Conservation (phyloP, 2,329 filamentous ascomycete genomes). For the Ploettnerulaceae sp. region DNA sequence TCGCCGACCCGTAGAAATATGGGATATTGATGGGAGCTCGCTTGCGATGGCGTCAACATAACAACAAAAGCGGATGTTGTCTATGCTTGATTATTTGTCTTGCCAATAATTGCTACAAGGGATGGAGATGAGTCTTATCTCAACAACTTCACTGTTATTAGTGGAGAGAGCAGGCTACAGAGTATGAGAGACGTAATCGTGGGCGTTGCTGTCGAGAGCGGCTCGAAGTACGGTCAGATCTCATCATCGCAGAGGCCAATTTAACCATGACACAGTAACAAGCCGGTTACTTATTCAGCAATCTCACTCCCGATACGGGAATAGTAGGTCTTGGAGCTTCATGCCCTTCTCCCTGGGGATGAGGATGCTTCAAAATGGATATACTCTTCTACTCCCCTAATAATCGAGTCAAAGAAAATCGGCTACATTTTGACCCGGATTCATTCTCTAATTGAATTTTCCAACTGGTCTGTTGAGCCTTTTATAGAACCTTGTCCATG, state of each 20-base stretch:
- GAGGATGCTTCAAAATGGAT: neutral
- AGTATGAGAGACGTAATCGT: conserved; percentile 29
- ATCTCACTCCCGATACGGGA: conserved; percentile 13
- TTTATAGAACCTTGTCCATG: too few species aligned
- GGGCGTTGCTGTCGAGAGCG: conserved; percentile 46
- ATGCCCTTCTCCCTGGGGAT: neutral
- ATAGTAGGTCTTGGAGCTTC: neutral
- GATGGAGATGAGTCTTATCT: conserved; percentile 62
- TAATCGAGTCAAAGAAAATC: too few species aligned
- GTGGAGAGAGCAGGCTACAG: conserved; percentile 53
- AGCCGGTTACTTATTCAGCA: conserved; percentile 19
- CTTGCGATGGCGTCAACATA: too few species aligned
- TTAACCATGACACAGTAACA: conserved; percentile 23
- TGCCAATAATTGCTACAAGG: conserved; percentile 53
- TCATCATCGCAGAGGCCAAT: conserved; percentile 18
- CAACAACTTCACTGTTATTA: conserved; percentile 64
- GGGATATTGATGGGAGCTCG: too few species aligned
- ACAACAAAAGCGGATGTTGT: too few species aligned
- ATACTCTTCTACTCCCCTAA: too few species aligned
- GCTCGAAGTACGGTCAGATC: conserved; percentile 39
- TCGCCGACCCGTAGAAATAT: too few species aligned
- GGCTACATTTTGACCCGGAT: too few species aligned
- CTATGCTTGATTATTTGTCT: conserved; percentile 60
- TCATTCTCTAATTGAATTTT: too few species aligned
- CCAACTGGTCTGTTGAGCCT: too few species aligned